Evolutionary conservation across 306 rosid genomes (phyloP).

Genomic region (Cucurbita pepo): DNA sequence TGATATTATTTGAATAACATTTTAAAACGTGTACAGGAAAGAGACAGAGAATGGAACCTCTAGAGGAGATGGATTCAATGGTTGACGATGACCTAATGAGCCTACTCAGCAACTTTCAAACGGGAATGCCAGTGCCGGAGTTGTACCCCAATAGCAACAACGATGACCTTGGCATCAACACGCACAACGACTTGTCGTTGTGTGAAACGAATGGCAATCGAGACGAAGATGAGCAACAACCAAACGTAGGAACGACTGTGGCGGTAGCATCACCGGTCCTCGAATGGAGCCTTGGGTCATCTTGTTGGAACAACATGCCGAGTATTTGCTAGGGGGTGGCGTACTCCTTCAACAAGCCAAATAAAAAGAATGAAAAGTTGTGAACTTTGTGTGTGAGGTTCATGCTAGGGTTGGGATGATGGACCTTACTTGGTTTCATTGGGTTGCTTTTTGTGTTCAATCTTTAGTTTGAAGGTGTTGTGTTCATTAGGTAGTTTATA

Average conservation of each 20-base stretch:
- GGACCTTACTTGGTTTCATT: background rate
- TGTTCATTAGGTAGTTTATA: background rate
- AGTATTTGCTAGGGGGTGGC: conserved; percentile 18
- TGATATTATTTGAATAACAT: background rate
- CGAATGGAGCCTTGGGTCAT: conserved; percentile 13
- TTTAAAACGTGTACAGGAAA: conserved; percentile 14
- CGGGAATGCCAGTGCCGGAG: conserved; percentile 29
- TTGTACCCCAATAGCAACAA: conserved; percentile 24
- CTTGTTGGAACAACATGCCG: conserved; percentile 45
- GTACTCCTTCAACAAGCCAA: background rate
- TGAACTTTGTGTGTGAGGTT: background rate
- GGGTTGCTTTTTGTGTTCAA: background rate
- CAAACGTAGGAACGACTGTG: background rate
- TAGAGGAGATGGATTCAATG: conserved; percentile 33
- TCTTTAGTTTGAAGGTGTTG: conserved; percentile 3
- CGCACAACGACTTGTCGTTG: conserved; percentile 3
- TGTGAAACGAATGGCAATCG: background rate
- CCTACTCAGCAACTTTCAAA: conserved; percentile 38
- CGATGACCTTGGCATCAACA: background rate
- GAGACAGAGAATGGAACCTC: conserved; percentile 22
- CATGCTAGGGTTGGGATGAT: background rate
- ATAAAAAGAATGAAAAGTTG: background rate
- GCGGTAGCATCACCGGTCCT: background rate
- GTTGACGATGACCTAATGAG: conserved; percentile 67
- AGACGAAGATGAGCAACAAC: conserved; percentile 10